These are phyloP conservation scores for Lanmaoa rubissima DNA, from an alignment of 768 basidiomycete species.

Conservation along the genomic window DNA sequence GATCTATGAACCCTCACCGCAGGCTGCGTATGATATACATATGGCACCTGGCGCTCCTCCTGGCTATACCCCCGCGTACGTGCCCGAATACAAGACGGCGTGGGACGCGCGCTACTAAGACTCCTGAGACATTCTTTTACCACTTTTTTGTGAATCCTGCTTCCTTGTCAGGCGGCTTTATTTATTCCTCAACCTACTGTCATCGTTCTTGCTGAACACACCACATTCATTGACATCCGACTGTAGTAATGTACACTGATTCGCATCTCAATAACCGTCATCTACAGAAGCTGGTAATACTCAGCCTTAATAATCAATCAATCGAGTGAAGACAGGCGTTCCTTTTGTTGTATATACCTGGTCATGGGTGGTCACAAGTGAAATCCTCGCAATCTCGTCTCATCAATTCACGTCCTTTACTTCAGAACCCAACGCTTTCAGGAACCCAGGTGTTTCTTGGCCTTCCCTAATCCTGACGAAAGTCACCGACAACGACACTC, in stretches of 20 bases:
- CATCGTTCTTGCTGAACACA: not conserved
- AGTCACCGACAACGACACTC: constrained; percentile 18
- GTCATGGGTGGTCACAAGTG: not conserved
- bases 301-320: not conserved
- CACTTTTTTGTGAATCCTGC: not conserved
- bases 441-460: constrained; percentile 48
- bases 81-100: constrained; percentile 22
- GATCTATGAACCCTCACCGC: constrained; percentile 31
- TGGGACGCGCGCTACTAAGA: constrained; percentile 25
- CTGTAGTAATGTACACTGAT: not conserved
- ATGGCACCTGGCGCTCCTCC: constrained; percentile 15
- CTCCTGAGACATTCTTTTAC: not conserved
- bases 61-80: constrained; percentile 13
- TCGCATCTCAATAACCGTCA: not conserved
- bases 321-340: not conserved
- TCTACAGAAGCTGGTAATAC: not conserved
- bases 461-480: constrained; percentile 36
- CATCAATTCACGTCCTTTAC: not conserved
- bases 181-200: not conserved
- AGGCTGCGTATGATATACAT: constrained; percentile 28
- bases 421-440: constrained; percentile 9
- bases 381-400: not conserved
- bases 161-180: not conserved
- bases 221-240: not conserved
- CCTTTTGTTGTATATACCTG: not conserved